A percentile compares a stretch with the other conserved stretches of the same genome.
These are phyloP conservation scores for Pleurotus tuoliensis DNA, from an alignment of 768 basidiomycete species.

Conservation along the genomic window DNA sequence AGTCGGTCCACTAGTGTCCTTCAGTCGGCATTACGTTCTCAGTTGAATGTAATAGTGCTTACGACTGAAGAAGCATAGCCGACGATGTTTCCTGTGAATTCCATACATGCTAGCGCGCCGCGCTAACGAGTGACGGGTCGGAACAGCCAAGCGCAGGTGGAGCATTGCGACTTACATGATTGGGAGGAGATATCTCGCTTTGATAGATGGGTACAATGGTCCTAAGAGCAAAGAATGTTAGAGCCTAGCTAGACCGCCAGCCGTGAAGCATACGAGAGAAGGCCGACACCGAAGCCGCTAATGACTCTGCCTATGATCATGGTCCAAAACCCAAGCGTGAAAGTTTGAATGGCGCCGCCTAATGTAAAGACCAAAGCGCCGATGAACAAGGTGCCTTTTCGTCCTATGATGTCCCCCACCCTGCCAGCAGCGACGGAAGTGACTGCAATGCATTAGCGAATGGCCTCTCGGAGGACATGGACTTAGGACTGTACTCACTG, in stretches of 20 bases:
- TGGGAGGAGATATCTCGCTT: constrained; percentile 91
- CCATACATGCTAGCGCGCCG: constrained; percentile 90
- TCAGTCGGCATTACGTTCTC: neutral
- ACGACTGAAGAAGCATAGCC: constrained; percentile 91
- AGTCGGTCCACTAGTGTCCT: constrained; percentile 77
- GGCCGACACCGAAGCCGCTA: constrained; percentile 87
- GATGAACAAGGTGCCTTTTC: constrained; percentile 77
- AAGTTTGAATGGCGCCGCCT: constrained; percentile 84
- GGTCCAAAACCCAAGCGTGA: constrained; percentile 69
- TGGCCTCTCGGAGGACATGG: neutral
- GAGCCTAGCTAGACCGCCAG: neutral
- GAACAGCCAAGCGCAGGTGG: neutral
- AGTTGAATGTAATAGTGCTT: constrained; percentile 25
- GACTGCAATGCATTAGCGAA: constrained; percentile 37
- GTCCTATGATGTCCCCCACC: constrained; percentile 84
- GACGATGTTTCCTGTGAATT: constrained; percentile 89
- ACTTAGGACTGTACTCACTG: constrained; percentile 40
- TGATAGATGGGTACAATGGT: constrained; percentile 96
- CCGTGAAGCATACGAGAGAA: constrained; percentile 57
- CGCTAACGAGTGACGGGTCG: constrained; percentile 42
- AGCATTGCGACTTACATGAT: constrained; percentile 54
- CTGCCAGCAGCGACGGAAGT: constrained; percentile 87
- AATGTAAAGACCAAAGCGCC: constrained; percentile 84
- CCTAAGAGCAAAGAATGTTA: constrained; percentile 32
- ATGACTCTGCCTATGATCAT: constrained; percentile 85